Base-by-base conservation (phyloP, 352 stramenopile genomes). In the Globisporangium cylindrosporum region DNA sequence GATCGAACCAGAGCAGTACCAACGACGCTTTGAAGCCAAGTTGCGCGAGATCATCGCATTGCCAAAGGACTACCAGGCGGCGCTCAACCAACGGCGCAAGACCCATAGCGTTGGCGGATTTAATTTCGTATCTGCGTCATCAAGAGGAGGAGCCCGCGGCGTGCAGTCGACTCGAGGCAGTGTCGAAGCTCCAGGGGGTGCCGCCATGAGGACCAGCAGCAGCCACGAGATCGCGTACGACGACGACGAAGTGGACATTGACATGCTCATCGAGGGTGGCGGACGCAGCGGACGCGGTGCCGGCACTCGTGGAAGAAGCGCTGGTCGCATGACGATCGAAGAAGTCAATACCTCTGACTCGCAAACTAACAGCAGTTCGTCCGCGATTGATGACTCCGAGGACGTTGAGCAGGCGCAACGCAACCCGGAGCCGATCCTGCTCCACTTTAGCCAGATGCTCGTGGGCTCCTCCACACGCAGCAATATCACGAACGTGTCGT, bases 21-120 rank as follows among this genome's bases (percentile, higher is more conserved):
- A 93, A 65, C 73, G 72, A 10, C 86, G 90, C n/a, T 97, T 97
- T 53, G 86, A 94, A 61, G 57, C 78, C 41, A 95, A 95, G 70
- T 67, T 93, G 59, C 81, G 81, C 15, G 85, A 95, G 62, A 90
- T 95, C 67, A 94, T 94, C 27, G 73, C 82, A 14, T 77, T 94
- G 25, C 86, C 86, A 8, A 92, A 88, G 66, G 79, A 93, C 27
- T 68, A 73, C 32, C 32, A 54, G 14, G 59, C 66, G 22, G 55
- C 43, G 43, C 59, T 71, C 27, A 64, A 43, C 4, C 59, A 60
- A 10, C 43, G 48, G 0, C 65, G 49, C 14, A 67, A 27, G 66
- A 36, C 22, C 38, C 59, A 48, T 9, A 64, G 53, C 53, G 24
- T 67, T 22, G 25, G 56, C n/a, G 51, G 62, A 3, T 34, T 34